phyloP scores from a whole-genome alignment of 768 basidiomycete species.

The Pisolithus albus region DNA sequence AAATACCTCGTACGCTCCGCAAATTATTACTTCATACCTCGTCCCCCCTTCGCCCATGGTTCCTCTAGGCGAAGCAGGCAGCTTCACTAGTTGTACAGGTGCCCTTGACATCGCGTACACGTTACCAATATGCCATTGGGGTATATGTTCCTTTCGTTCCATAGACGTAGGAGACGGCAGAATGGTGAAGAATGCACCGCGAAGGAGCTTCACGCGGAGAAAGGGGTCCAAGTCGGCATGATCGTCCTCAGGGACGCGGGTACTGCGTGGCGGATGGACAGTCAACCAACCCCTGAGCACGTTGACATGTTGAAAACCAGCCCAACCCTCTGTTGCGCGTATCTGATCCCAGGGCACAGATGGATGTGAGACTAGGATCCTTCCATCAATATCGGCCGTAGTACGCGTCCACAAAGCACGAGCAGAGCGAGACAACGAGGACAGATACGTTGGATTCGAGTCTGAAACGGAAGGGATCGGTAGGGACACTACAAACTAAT shows the following conservation, averaged over 20 bases:
- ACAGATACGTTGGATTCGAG: conserved; percentile 42
- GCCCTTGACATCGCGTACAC: conserved; percentile 65
- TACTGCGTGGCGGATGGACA: conserved; percentile 36
- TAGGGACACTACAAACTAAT: conserved; percentile 6
- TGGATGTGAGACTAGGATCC: conserved; percentile 58
- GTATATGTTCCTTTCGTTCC: conserved; percentile 17
- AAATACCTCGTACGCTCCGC: conserved; percentile 76
- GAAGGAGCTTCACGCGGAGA: conserved; percentile 54
- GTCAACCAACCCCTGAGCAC: conserved; percentile 61
- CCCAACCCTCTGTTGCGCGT: conserved; percentile 79
- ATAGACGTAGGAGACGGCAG: conserved; percentile 38
- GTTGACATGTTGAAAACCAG: conserved; percentile 73
- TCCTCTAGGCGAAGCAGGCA: conserved; percentile 38
- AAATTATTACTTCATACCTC: conserved; percentile 63
- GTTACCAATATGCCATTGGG: conserved; percentile 77
- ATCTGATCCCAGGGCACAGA: conserved; percentile 58
- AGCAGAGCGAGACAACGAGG: conserved; percentile 34
- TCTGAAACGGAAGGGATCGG: conserved; percentile 8
- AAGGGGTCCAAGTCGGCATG: conserved; percentile 29
- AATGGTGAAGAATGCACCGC: conserved; percentile 73
- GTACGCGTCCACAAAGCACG: conserved; percentile 55
- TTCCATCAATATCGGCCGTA: conserved; percentile 35
- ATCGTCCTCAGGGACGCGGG: not conserved
- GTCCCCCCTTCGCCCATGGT: conserved; percentile 34
- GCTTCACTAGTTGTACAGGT: conserved; percentile 40